Percentiles rank a stretch among this genome's conserved stretches.
phyloP scores from a whole-genome alignment of 345 rosid species.

The Limnanthes douglasii region DNA sequence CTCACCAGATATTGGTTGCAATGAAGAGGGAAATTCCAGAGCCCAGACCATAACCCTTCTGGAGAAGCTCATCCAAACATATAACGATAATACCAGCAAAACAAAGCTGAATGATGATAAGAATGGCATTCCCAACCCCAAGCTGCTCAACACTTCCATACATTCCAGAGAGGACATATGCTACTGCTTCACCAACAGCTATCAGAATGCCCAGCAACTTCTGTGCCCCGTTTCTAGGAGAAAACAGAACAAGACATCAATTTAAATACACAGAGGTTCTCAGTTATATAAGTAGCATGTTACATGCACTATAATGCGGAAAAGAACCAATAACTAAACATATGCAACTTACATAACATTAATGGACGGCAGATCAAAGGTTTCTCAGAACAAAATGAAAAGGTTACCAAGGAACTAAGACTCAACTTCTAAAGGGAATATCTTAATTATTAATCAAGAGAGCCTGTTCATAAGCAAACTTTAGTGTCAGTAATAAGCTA shows the following conservation, averaged over 20 bases:
- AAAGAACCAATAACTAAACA: no score
- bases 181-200: constrained; percentile 76
- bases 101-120: constrained; percentile 66
- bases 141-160: constrained; percentile 68
- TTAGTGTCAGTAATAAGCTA: no score
- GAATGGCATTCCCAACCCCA: constrained; percentile 76
- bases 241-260: constrained; percentile 3
- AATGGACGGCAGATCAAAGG: not conserved
- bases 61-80: constrained; percentile 78
- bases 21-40: constrained; percentile 87
- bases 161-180: constrained; percentile 77
- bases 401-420: not conserved
- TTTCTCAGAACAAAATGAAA: not conserved
- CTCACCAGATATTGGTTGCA: constrained; percentile 77
- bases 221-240: constrained; percentile 64
- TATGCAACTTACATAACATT: constrained; percentile 3
- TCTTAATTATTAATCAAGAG: no score
- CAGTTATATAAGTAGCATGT: no score
- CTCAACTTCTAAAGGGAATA: no score
- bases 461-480: no score
- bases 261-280: not conserved
- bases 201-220: constrained; percentile 67
- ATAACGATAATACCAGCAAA: constrained; percentile 76
- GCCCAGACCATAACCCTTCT: constrained; percentile 71
- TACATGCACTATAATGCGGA: no score